These are phyloP conservation scores for Podospora anserina DNA, from an alignment of 495 filamentous ascomycete genomes.

Conservation along the genomic window DNA sequence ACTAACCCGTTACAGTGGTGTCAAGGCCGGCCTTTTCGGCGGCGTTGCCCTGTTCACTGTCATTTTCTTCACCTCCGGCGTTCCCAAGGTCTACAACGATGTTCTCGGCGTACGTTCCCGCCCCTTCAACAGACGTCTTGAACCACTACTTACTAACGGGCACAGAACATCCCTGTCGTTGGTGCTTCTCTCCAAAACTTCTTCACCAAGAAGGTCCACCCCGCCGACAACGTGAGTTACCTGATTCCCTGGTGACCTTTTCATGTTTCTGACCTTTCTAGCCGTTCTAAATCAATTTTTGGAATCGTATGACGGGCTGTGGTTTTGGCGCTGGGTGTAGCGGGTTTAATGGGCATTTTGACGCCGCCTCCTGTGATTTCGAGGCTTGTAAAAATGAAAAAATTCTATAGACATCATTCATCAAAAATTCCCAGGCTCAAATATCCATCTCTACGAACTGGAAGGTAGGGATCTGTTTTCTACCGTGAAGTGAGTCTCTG, in stretches of 20 bases:
- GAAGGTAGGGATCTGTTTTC: too few relatives aligned
- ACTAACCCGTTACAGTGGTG: constrained; percentile 34
- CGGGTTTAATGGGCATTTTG: constrained; percentile 14
- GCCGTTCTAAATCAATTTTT: constrained; percentile 43
- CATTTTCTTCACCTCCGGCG: constrained; percentile 59
- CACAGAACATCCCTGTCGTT: constrained; percentile 54
- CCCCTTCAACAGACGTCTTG: neutral
- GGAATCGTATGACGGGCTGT: constrained; percentile 4
- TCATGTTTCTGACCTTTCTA: constrained; percentile 12
- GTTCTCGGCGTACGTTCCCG: constrained; percentile 44
- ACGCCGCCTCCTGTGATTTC: constrained; percentile 1
- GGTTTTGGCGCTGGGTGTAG: constrained; percentile 13
- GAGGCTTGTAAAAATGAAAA: constrained; percentile 8
- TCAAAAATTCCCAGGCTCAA: neutral
- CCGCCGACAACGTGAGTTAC: constrained; percentile 57
- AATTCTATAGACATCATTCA: constrained; percentile 11
- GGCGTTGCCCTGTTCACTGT: constrained; percentile 54
- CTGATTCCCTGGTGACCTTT: neutral
- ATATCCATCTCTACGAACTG: neutral
- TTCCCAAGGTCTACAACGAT: constrained; percentile 53
- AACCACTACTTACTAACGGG: constrained; percentile 16
- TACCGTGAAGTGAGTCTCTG: too few relatives aligned
- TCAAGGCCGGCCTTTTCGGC: constrained; percentile 49
- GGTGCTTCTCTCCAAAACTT: constrained; percentile 27
- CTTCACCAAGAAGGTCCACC: constrained; percentile 51